phyloP scores from a whole-genome alignment of 441 rosid genomes.

The Capsella rubella region DNA sequence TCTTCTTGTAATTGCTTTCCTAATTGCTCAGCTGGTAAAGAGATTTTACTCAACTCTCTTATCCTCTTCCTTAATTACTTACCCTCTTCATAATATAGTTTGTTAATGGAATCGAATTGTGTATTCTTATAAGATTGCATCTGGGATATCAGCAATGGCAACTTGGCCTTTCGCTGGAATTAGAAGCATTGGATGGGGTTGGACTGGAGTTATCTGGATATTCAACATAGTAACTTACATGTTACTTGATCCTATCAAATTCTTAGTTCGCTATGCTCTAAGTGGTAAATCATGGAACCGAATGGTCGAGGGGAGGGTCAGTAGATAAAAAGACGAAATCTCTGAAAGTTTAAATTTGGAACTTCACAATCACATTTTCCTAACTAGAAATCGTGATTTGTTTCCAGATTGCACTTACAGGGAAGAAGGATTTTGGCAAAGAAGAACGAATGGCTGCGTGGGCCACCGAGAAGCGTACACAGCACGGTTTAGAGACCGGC shows the following conservation, averaged over 20 bases:
- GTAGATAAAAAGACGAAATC: neutral
- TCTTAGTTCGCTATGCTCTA: constrained; percentile 57
- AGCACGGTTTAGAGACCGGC: constrained; percentile 54
- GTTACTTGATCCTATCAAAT: constrained; percentile 64
- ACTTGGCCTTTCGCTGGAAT: constrained; percentile 57
- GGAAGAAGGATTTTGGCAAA: constrained; percentile 59
- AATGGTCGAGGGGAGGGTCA: constrained; percentile 43
- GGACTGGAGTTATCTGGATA: constrained; percentile 71
- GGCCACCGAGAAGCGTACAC: constrained; percentile 64
- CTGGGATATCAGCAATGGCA: constrained; percentile 50
- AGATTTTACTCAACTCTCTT: neutral
- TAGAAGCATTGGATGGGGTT: constrained; percentile 60
- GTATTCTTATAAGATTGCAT: constrained; percentile 47
- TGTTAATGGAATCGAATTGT: constrained; percentile 6
- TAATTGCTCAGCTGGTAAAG: constrained; percentile 59
- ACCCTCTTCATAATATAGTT: neutral
- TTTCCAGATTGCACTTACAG: constrained; percentile 67
- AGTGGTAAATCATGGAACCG: constrained; percentile 63
- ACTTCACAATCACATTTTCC: neutral
- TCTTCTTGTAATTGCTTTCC: constrained; percentile 61
- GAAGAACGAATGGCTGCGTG: constrained; percentile 62
- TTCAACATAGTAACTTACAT: constrained; percentile 54
- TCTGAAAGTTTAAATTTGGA: neutral
- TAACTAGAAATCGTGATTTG: neutral
- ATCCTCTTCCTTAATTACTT: neutral